Evolutionary conservation across 192 early-diverging fungal genomes (phyloP), one percentile per base, ranked within the genome.

Genomic region (Entomortierella lignicola): DNA sequence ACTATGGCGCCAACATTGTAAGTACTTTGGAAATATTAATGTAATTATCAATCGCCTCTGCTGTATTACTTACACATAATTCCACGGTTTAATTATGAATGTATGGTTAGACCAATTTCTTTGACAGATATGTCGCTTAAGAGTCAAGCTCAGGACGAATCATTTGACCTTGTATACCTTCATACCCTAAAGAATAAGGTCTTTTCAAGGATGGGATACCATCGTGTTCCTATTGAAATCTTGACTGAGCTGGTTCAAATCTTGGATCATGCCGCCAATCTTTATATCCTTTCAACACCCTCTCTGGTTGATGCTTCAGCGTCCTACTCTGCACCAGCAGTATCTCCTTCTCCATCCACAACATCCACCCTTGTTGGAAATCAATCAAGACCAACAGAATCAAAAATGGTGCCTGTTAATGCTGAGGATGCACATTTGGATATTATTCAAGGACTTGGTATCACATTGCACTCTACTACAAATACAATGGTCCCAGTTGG

Each of bases 101-200:
- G 3, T 55, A 2, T 6, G 34, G 2, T 12, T 64, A 79, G 75
- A 21, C 75, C 75, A 8, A 69, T 79, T 32, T 39, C 67, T 4
- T 41, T 79, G 7, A 47, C 54, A 1, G 75, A 79, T 4, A 69
- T 90, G 66, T 83, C 88, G 0, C 63, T 87, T 11, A 93, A 94
- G 56, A 85, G 90, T 13, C 79, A 91, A 10, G 82, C 90, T 32
- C 73, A 82, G 17, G 91, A 93, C 47, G 93, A 94, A 58, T 82
- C 85, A 1, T 95, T 93, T 71, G 92, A 95, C 69, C 86, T 94
- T 31, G 88, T 86, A 13, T 84, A 91, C 30, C 80, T 95, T 37
- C 84, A 81, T 32, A 84, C 82, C 31, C 70, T 95, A 32, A 86
- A 94, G 61, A 83, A 64, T 13, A 89, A 94, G 55, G 85, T 94